Evolutionary conservation across 345 rosid genomes (phyloP), one percentile per base, ranked within the genome.

Genomic region (Cardiospermum halicacabum): DNA sequence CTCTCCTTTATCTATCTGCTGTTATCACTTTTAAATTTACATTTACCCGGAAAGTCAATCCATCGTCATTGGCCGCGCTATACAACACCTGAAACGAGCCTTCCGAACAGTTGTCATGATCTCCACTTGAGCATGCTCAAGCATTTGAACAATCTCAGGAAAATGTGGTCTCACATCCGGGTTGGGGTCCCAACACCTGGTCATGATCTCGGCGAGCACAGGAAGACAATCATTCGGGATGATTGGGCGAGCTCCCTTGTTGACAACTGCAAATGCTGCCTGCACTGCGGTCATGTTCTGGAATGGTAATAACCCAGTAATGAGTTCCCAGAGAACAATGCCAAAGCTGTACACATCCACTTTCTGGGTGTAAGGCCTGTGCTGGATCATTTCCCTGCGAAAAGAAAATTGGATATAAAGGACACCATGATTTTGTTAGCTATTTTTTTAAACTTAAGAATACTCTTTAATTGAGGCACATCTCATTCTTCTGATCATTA

Each of bases 261-360:
- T 70, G 30, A 80, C 84, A 1, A 80, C 84, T 28, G 81, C 81
- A 62, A 80, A 76, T 7, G 81, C 84, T 1, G 81, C 81, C 62
- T 80, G 84, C 56, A 80, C 78, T 0, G 84, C 78, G 4, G 84
- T 80, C 81, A 80, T 76, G 72, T 74, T 71, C 53, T 71, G 76
- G 71, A 76, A 76, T 13, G 84, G 81, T 24, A 76, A 65, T 77
- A 70, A 48, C 6, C 81, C 81, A 1, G 77, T 80, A 13, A 80
- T 36, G 2, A 80, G 84, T 48, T 80, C 84, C 84, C 84, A 80
- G 16, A 80, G 75, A 6, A 80, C 84, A 11, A 76, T 80, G 21
- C 84, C 84, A 21, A 80, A 80, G 63, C 84, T 80, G 54, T 76
- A 80, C 60, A 80, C 84, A 43, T 80, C 84, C 31, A 77, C 84